Conservation (phyloP, 73 alveolate genomes). For the Diophrys appendiculata region DNA sequence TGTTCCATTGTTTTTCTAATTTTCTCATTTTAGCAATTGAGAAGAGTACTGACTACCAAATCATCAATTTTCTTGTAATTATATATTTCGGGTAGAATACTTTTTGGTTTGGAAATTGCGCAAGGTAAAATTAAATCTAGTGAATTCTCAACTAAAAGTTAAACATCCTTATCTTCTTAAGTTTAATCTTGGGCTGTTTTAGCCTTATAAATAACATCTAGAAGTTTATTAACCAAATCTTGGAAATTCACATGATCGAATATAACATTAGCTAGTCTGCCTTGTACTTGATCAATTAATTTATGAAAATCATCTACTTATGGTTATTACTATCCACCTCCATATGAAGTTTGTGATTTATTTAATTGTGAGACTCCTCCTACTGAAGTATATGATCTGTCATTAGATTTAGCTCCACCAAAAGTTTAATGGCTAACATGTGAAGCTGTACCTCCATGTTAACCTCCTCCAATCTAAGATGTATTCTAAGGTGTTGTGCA, state of each 20-base stretch:
- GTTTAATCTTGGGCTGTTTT: slow-evolving; percentile 20
- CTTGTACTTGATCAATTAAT: slow-evolving; percentile 44
- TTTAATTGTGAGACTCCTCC: slow-evolving; percentile 5
- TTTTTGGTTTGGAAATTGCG: slow-evolving; percentile 46
- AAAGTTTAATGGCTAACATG: background rate
- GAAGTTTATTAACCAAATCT: slow-evolving; percentile 25
- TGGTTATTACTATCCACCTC: background rate
- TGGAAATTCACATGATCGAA: slow-evolving; percentile 35
- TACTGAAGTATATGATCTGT: background rate
- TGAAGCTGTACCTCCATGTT: too few relatives aligned
- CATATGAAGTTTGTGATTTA: slow-evolving; percentile 13
- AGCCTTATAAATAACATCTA: slow-evolving; percentile 30
- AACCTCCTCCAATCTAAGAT: background rate
- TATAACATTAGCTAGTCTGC: slow-evolving; percentile 25
- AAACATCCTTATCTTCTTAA: slow-evolving; percentile 22
- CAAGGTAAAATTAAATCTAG: slow-evolving; percentile 60
- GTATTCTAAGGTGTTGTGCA: slow-evolving; percentile 34
- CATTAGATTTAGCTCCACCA: background rate
- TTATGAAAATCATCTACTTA: slow-evolving; percentile 65
- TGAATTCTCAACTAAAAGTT: slow-evolving; percentile 30
- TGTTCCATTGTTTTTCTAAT: slow-evolving; percentile 45
- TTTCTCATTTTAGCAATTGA: slow-evolving; percentile 29
- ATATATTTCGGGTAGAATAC: slow-evolving; percentile 38
- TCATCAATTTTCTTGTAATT: slow-evolving; percentile 31
- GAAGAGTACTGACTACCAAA: slow-evolving; percentile 36